These are phyloP conservation scores for Davidsoniella virescens DNA, from an alignment of 2,329 filamentous ascomycete genomes.

Conservation along the genomic window DNA sequence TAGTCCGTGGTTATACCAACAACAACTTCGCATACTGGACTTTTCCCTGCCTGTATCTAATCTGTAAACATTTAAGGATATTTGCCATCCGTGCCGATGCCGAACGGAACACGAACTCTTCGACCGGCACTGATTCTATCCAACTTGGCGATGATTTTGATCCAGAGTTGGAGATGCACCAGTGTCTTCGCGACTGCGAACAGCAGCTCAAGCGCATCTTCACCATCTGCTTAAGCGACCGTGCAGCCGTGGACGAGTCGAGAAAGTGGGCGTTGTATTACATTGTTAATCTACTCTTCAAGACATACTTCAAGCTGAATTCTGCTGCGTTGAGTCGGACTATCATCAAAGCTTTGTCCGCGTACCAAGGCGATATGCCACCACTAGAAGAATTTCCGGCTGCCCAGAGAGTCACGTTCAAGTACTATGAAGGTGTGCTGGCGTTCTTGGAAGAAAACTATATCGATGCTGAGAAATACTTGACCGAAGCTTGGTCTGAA, in stretches of 20 bases:
- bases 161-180: conserved; percentile 57
- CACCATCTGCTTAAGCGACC: conserved; percentile 73
- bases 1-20: conserved; percentile 69
- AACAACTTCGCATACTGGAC: conserved; percentile 75
- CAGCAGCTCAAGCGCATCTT: conserved; percentile 86
- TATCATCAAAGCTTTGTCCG: conserved; percentile 67
- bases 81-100: conserved; percentile 87
- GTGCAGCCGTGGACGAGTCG: conserved; percentile 70
- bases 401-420: conserved; percentile 86
- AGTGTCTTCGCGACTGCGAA: conserved; percentile 79
- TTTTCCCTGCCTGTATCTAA: conserved; percentile 74
- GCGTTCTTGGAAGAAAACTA: conserved; percentile 92
- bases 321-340: conserved; percentile 80
- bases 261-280: conserved; percentile 98
- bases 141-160: conserved; percentile 54
- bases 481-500: conserved; percentile 66
- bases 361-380: conserved; percentile 66
- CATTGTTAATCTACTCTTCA: conserved; percentile 87
- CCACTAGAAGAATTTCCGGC: conserved; percentile 64
- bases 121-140: conserved; percentile 28
- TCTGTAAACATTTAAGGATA: conserved; percentile 68
- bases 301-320: conserved; percentile 95
- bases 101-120: conserved; percentile 31
- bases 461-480: conserved; percentile 59
- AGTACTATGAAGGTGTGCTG: conserved; percentile 90